Conservation (phyloP, 108 stramenopile species). For the Pseudonitzschia pungens region DNA sequence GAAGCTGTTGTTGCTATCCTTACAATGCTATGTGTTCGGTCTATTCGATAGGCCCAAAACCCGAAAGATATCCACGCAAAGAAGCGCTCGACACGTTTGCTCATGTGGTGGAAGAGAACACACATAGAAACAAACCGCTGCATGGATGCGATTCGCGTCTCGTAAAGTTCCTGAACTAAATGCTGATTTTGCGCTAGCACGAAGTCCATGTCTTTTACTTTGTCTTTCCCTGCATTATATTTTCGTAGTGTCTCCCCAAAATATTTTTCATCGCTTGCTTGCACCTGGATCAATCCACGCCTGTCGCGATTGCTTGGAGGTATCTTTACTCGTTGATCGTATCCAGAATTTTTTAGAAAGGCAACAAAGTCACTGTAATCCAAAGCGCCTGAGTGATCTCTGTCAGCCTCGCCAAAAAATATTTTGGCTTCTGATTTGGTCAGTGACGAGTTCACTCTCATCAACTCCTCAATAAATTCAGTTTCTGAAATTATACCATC, state of each 20-base stretch:
- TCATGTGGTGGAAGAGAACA: slow-evolving; percentile 87
- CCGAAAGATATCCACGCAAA: slow-evolving; percentile 62
- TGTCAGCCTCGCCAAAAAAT: slow-evolving; percentile 47
- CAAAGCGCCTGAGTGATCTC: slow-evolving; percentile 39
- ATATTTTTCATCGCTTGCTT: slow-evolving; percentile 53
- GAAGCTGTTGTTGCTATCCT: slow-evolving; percentile 71
- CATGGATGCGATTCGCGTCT: slow-evolving; percentile 70
- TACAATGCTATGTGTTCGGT: slow-evolving; percentile 69
- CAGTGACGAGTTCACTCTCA: slow-evolving; percentile 28
- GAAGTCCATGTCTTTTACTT: slow-evolving; percentile 47
- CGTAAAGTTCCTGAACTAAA: slow-evolving; percentile 64
- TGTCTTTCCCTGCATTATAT: slow-evolving; percentile 41
- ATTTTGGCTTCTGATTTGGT: slow-evolving; percentile 28
- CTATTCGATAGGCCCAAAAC: slow-evolving; percentile 57
- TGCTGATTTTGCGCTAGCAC: slow-evolving; percentile 48
- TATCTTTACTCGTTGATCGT: slow-evolving; percentile 34
- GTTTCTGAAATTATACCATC: slow-evolving; percentile 42
- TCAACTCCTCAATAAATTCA: slow-evolving; percentile 45
- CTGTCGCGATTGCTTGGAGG: slow-evolving; percentile 51
- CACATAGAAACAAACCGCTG: slow-evolving; percentile 80
- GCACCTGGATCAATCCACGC: slow-evolving; percentile 59
- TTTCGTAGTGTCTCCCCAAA: slow-evolving; percentile 66
- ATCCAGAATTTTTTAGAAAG: slow-evolving; percentile 21
- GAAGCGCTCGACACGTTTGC: slow-evolving; percentile 59
- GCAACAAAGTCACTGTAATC: slow-evolving; percentile 34